A percentile compares a stretch with the other conserved stretches of the same genome.
phyloP scores from a whole-genome alignment of 2,329 filamentous ascomycete genomes.

The Paraconiothyrium sp. region DNA sequence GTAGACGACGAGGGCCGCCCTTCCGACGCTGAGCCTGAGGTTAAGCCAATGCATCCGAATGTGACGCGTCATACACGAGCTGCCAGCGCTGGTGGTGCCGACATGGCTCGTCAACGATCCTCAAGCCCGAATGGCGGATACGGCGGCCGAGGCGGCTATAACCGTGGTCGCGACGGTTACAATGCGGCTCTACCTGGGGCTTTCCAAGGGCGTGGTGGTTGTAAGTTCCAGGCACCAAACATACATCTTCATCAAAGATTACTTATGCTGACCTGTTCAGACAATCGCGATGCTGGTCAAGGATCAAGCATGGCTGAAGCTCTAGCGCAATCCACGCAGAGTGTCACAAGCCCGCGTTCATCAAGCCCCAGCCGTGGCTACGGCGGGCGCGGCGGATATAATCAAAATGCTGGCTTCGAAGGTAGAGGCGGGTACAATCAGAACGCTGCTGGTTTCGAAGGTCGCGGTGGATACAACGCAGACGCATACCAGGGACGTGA shows the following conservation, averaged over 20 bases:
- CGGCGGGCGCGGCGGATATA: constrained; percentile 40
- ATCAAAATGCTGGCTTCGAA: constrained; percentile 30
- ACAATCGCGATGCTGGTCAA: constrained; percentile 32
- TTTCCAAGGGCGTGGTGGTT: constrained; percentile 43
- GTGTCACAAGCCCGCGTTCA: constrained; percentile 28
- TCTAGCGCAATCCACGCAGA: constrained; percentile 30
- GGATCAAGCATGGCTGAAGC: constrained; percentile 32
- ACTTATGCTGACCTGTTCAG: constrained; percentile 5
- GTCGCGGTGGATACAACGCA: constrained; percentile 34
- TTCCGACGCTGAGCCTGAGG: constrained; percentile 38
- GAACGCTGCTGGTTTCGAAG: constrained; percentile 31
- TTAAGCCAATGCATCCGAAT: constrained; percentile 38
- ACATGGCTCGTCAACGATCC: constrained; percentile 36
- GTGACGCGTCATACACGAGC: constrained; percentile 42
- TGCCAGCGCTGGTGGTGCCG: constrained; percentile 38
- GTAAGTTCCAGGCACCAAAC: constrained; percentile 14
- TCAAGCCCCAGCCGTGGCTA: constrained; percentile 29
- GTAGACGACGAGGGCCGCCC: constrained; percentile 43
- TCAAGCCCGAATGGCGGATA: constrained; percentile 44
- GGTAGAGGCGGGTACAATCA: constrained; percentile 41
- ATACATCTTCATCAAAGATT: background rate
- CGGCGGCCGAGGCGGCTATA: constrained; percentile 43
- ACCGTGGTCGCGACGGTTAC: constrained; percentile 48
- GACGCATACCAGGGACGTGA: constrained; percentile 41
- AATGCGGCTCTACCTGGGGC: constrained; percentile 41